phyloP scores from a whole-genome alignment of 2,329 filamentous ascomycete genomes.

The Stagonosporopsis chrysanthemi region DNA sequence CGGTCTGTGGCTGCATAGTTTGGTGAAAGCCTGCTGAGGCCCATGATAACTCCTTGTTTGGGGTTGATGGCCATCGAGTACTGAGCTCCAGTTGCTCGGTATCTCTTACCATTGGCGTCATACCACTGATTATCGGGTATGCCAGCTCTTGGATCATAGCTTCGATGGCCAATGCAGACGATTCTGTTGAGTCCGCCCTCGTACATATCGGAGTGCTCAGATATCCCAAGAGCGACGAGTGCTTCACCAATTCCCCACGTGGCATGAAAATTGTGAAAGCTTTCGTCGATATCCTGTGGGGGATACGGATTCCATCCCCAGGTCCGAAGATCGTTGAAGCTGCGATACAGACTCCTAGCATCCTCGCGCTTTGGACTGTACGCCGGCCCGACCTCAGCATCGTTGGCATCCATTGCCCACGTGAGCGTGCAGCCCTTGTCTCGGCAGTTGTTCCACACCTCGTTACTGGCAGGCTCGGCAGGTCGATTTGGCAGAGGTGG shows the following conservation, averaged over 20 bases:
- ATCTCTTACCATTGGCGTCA: conserved; percentile 11
- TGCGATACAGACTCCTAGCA: conserved; percentile 17
- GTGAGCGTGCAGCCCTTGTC: conserved; percentile 24
- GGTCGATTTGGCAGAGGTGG: conserved; percentile 15
- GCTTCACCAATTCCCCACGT: conserved; percentile 27
- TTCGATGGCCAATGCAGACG: conserved; percentile 18
- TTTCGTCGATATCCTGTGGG: not conserved
- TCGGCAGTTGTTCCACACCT: conserved; percentile 17
- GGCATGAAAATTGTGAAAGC: conserved; percentile 21
- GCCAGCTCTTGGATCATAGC: not conserved
- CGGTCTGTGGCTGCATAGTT: conserved; percentile 21
- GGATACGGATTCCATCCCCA: conserved; percentile 26
- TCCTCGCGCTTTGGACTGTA: conserved; percentile 17
- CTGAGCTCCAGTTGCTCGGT: conserved; percentile 23
- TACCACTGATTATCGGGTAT: conserved; percentile 23
- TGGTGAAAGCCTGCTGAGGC: conserved; percentile 23
- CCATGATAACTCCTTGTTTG: conserved; percentile 28
- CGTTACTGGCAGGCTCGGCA: conserved; percentile 16
- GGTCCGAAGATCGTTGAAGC: conserved; percentile 6
- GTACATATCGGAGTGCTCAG: conserved; percentile 15
- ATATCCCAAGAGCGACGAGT: conserved; percentile 22
- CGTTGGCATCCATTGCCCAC: conserved; percentile 21
- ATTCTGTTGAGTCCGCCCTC: conserved; percentile 27
- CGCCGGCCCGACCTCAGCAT: conserved; percentile 15
- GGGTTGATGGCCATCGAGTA: conserved; percentile 26